Conservation (phyloP, 2,329 filamentous ascomycete genomes). For the Botryotinia calthae region DNA sequence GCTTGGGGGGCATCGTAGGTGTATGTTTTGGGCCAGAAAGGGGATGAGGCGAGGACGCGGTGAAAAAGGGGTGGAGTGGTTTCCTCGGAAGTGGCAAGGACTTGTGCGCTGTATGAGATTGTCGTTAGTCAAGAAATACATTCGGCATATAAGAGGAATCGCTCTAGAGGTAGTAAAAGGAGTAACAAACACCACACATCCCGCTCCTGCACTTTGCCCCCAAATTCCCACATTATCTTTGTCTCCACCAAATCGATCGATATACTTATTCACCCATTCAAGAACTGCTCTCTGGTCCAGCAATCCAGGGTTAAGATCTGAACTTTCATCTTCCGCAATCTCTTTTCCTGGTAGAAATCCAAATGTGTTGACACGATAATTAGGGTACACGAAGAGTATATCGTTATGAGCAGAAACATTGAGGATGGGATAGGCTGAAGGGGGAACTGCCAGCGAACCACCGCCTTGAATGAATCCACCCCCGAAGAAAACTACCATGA, state of each 20-base stretch:
- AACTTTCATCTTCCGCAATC: constrained; percentile 50
- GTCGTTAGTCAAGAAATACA: background rate
- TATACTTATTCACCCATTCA: constrained; percentile 58
- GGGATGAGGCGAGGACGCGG: constrained; percentile 50
- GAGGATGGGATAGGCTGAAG: constrained; percentile 55
- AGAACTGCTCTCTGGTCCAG: constrained; percentile 59
- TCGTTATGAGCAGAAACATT: constrained; percentile 50
- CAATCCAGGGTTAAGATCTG: constrained; percentile 60
- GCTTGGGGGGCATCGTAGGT: constrained; percentile 47
- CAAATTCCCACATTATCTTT: constrained; percentile 55
- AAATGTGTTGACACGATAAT: constrained; percentile 63
- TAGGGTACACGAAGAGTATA: constrained; percentile 58
- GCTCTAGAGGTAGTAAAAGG: background rate
- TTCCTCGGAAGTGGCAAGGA: constrained; percentile 47
- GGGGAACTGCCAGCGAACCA: constrained; percentile 54
- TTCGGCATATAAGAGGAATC: background rate
- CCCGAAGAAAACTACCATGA: constrained; percentile 60
- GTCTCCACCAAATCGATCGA: constrained; percentile 58
- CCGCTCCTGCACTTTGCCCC: constrained; percentile 58
- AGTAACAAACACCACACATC: constrained; percentile 43
- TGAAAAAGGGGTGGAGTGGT: constrained; percentile 46
- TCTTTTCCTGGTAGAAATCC: constrained; percentile 63
- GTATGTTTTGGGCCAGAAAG: constrained; percentile 56
- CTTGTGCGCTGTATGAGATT: constrained; percentile 42
- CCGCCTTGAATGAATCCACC: constrained; percentile 60